These are phyloP conservation scores for Ceratobasidium papillatum DNA, from an alignment of 1,284 basidiomycete genomes.

Conservation along the genomic window DNA sequence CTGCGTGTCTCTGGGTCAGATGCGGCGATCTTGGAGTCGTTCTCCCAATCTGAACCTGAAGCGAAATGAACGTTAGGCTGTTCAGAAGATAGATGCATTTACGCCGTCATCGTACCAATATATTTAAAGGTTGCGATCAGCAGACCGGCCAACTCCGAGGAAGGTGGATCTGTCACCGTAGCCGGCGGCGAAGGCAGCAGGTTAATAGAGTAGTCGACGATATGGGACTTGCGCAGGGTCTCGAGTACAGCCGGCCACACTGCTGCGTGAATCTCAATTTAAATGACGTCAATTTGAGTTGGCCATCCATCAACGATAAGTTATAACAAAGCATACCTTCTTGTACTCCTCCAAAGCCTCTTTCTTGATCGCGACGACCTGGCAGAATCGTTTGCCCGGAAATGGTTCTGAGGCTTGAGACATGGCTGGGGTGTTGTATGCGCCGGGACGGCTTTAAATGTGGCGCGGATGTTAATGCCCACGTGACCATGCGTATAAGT, in stretches of 20 bases:
- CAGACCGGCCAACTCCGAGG: constrained; percentile 52
- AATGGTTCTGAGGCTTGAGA: constrained; percentile 49
- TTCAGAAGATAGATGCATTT: not conserved
- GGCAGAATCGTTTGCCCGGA: constrained; percentile 70
- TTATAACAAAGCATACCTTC: constrained; percentile 48
- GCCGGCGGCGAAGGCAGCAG: constrained; percentile 65
- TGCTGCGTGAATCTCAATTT: constrained; percentile 61
- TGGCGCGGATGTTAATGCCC: not conserved
- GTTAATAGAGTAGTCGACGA: constrained; percentile 80
- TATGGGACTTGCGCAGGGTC: constrained; percentile 70
- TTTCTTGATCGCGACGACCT: constrained; percentile 79
- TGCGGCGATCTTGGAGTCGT: constrained; percentile 66
- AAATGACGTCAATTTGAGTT: not conserved
- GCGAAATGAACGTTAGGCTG: not conserved
- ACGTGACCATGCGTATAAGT: constrained; percentile 24
- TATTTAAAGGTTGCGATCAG: constrained; percentile 78
- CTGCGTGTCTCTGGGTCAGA: constrained; percentile 71
- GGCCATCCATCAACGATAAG: not conserved
- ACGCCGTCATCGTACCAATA: constrained; percentile 45
- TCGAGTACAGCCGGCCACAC: constrained; percentile 79
- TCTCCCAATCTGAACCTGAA: constrained; percentile 52
- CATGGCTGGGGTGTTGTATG: constrained; percentile 46
- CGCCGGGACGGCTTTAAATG: constrained; percentile 17
- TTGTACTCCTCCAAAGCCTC: constrained; percentile 72
- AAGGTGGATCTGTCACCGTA: constrained; percentile 16